These are phyloP conservation scores for Sordaria brevicollis DNA, from an alignment of 495 filamentous ascomycete genomes.

Conservation along the genomic window DNA sequence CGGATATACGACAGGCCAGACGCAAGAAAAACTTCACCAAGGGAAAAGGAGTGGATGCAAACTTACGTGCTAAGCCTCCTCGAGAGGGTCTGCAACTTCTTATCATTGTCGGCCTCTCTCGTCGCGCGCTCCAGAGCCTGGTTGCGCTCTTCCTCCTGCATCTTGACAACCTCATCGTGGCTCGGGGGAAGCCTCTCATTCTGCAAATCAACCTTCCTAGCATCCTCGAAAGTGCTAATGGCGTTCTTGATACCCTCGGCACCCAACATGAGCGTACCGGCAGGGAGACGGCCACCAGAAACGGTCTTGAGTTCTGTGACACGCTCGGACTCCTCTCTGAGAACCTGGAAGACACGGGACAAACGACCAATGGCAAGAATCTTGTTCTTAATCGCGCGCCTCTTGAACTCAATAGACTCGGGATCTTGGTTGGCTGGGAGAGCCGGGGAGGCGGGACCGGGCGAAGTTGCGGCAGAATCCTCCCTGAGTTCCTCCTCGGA, in stretches of 20 bases:
- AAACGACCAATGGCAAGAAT: constrained; percentile 94
- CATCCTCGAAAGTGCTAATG: constrained; percentile 95
- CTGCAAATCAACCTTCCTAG: constrained; percentile 93
- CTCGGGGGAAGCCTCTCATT: constrained; percentile 89
- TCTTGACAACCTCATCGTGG: constrained; percentile 80
- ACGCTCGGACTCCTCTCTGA: constrained; percentile 93
- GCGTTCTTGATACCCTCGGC: constrained; percentile 98
- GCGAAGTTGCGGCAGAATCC: constrained; percentile 48
- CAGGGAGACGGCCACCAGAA: constrained; percentile 82
- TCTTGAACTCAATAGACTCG: constrained; percentile 82
- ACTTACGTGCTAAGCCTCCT: constrained; percentile 94
- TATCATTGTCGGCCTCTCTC: constrained; percentile 84
- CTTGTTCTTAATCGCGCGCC: constrained; percentile 97
- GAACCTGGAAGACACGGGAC: constrained; percentile 95
- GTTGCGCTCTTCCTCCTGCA: constrained; percentile 65
- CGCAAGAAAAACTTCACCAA: neutral
- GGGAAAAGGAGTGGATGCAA: neutral
- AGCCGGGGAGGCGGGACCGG: constrained; percentile 62
- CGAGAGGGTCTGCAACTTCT: constrained; percentile 71
- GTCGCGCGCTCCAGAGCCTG: constrained; percentile 76
- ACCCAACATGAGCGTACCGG: constrained; percentile 94
- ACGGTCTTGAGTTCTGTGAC: constrained; percentile 97
- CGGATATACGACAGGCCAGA: neutral
- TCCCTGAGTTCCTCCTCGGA: constrained; percentile 92
- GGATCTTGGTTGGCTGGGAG: constrained; percentile 48